These are phyloP conservation scores for Xylaria sp. DNA, from an alignment of 495 filamentous ascomycete genomes.

Conservation along the genomic window DNA sequence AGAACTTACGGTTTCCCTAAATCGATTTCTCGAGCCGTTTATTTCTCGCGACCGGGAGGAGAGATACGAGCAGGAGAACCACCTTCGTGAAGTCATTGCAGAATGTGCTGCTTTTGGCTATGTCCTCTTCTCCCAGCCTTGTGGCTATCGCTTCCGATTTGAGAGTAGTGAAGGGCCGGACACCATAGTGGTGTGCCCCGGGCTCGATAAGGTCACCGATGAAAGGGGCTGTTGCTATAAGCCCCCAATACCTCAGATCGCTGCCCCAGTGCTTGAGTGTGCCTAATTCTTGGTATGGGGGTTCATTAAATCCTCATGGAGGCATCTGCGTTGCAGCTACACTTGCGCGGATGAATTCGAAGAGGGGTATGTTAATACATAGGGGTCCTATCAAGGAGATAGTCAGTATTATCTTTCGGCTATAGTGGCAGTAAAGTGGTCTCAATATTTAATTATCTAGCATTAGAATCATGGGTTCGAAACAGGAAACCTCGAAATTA, in stretches of 20 bases:
- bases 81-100: conserved; percentile 42
- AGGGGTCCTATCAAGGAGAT: neutral
- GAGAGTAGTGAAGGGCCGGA: conserved; percentile 18
- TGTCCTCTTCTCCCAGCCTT: conserved; percentile 44
- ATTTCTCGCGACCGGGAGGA: conserved; percentile 33
- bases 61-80: conserved; percentile 44
- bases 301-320: neutral
- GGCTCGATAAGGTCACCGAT: conserved; percentile 38
- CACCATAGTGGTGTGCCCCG: conserved; percentile 39
- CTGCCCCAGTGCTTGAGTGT: conserved; percentile 30
- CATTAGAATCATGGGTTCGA: neutral
- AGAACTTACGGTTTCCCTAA: conserved; percentile 36
- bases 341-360: neutral
- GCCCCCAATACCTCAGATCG: conserved; percentile 31
- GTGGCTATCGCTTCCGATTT: conserved; percentile 39
- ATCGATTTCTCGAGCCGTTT: conserved; percentile 43
- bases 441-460: neutral
- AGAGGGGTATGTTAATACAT: neutral
- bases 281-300: neutral
- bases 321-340: neutral
- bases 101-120: conserved; percentile 46
- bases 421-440: neutral
- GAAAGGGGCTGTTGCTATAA: conserved; percentile 36
- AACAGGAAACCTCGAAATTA: neutral
- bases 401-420: neutral